Evolutionary conservation across 371 early-diverging fungal species (phyloP), one percentile per base, ranked within the genome.

Genomic region (Apophysomyces trapeziformis): DNA sequence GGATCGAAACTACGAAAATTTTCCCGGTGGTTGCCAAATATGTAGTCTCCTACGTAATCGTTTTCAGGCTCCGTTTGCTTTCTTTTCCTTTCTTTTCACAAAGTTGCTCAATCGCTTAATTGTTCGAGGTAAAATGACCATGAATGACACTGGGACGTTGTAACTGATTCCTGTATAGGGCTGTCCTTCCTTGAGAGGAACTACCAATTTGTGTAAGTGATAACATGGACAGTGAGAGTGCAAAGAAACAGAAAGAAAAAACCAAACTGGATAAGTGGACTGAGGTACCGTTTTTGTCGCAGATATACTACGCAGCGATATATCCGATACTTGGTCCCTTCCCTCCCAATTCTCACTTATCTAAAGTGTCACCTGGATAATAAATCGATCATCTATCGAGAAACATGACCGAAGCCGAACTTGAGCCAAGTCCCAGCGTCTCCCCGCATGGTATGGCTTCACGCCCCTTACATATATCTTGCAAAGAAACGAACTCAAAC

Each of bases 31-130:
- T 26, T 26, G 32, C 32, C 21, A 50, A 50, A 21, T 16, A 50
- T 50, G n/a, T n/a, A 21, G 54, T 50, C 54, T 50, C 35, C 54
- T 50, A 50, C 54, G 54, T 50, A 50, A 50, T 50, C 54, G 21
- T 50, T 50, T 50, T 50, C 54, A 50, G 54, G 16, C 54, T 50
- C 54, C 54, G 54, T 50, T 50, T 50, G 54, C 54, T 50, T 50
- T 50, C 54, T 50, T 50, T 50, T 50, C 54, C 54, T 11, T 50
- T 50, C 54, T 50, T 50, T 50, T 50, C 54, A 50, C 54, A 50
- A 26, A 50, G 32, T 35, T 50, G 54, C 54, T 26, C 54, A 50
- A 50, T 50, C 54, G 21, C 21, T 50, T 50, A 50, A 50, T 50
- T 50, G 54, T 26, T 50, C 54, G 54, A 50, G 54, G 54, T 50